A percentile compares a stretch with the other conserved stretches of the same genome.
These are phyloP conservation scores for Phellopilus nigrolimitatus DNA, from an alignment of 1,284 basidiomycete species.

Conservation along the genomic window DNA sequence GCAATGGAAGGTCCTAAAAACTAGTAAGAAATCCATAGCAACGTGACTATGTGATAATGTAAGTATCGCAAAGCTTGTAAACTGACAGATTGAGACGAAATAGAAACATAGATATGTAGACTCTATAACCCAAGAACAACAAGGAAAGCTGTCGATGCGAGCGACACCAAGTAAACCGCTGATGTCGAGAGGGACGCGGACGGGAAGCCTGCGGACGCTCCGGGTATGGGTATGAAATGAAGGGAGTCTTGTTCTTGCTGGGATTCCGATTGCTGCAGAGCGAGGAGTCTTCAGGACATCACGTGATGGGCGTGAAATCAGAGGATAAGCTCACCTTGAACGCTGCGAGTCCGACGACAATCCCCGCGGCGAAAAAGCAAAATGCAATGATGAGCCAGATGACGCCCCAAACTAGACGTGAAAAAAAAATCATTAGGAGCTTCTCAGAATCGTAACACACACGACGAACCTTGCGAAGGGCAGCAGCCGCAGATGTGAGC, in stretches of 20 bases:
- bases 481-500: constrained; percentile 83
- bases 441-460: constrained; percentile 5
- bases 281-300: neutral
- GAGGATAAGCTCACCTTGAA: constrained; percentile 61
- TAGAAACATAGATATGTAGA: neutral
- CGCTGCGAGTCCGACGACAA: constrained; percentile 79
- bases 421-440: too few species aligned
- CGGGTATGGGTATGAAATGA: constrained; percentile 18
- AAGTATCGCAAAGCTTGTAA: too few species aligned
- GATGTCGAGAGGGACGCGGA: neutral
- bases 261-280: constrained; percentile 13
- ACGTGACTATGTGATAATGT: too few species aligned
- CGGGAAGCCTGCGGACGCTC: constrained; percentile 6
- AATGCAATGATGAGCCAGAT: constrained; percentile 86
- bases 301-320: constrained; percentile 5
- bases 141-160: constrained; percentile 1
- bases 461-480: constrained; percentile 53
- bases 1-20: too few species aligned
- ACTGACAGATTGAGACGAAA: too few species aligned
- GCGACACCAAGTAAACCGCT: constrained; percentile 7
- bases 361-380: constrained; percentile 75
- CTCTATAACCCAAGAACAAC: constrained; percentile 10
- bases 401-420: constrained; percentile 77
- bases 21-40: too few species aligned
- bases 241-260: constrained; percentile 14